Conservation (phyloP, 192 early-diverging fungal genomes). For the Podila minutissima region DNA sequence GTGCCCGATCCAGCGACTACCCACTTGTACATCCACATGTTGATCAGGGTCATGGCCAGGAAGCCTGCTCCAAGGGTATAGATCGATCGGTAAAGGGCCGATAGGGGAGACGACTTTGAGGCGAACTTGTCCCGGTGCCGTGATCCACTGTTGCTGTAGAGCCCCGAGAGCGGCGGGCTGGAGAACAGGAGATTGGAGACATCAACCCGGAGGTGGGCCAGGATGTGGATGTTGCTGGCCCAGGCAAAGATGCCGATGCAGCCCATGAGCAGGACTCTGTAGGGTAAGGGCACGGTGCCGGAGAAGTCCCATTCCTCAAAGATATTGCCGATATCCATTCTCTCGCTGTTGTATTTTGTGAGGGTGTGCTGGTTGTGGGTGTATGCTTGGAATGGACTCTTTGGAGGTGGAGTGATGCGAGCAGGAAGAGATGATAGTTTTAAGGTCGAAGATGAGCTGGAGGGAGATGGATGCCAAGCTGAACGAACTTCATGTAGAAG, state of each 20-base stretch:
- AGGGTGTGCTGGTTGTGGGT: too few relatives aligned
- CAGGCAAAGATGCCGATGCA: conserved; percentile 69
- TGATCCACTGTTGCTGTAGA: conserved; percentile 19
- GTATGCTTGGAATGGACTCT: too few relatives aligned
- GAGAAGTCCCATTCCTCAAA: conserved; percentile 57
- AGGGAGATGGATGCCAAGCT: too few relatives aligned
- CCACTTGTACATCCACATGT: conserved; percentile 60
- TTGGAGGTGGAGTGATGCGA: too few relatives aligned
- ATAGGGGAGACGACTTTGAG: conserved; percentile 29
- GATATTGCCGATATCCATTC: conserved; percentile 54
- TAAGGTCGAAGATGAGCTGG: too few relatives aligned
- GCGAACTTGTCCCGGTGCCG: conserved; percentile 46
- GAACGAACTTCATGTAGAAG: too few relatives aligned
- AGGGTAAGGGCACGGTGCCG: conserved; percentile 56
- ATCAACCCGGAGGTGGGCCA: conserved; percentile 57
- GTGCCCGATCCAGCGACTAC: conserved; percentile 35
- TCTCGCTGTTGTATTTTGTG: too few relatives aligned
- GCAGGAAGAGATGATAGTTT: too few relatives aligned
- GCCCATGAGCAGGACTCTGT: conserved; percentile 59
- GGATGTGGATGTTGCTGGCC: conserved; percentile 63
- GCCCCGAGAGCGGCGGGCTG: conserved; percentile 27
- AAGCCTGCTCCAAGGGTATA: conserved; percentile 58
- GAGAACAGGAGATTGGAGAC: conserved; percentile 50
- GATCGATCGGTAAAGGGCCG: conserved; percentile 50
- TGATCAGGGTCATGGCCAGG: conserved; percentile 50